phyloP scores from a whole-genome alignment of 1,139 yeast genomes.

The Lodderomyces orthopsilosis region DNA sequence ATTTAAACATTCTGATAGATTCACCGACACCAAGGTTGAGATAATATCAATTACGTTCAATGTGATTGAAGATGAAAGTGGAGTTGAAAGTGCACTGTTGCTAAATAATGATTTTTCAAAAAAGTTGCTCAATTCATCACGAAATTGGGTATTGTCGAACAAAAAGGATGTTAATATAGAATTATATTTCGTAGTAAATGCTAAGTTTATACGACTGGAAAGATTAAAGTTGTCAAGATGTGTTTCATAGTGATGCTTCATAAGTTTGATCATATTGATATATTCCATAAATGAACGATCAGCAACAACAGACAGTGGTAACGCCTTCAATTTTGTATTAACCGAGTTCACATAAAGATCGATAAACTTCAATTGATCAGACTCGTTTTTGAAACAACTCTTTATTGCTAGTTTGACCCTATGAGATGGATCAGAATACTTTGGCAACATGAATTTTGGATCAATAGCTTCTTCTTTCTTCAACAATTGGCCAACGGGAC shows the following conservation, averaged over 20 bases:
- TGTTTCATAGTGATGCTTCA: slow-evolving; percentile 18
- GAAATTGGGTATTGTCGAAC: slow-evolving; percentile 8
- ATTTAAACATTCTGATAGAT: slow-evolving; percentile 33
- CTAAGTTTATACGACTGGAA: slow-evolving; percentile 16
- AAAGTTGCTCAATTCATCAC: slow-evolving; percentile 7
- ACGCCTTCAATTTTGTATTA: slow-evolving; percentile 13
- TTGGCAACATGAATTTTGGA: slow-evolving; percentile 3
- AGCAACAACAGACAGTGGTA: neutral
- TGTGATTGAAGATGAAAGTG: slow-evolving; percentile 6
- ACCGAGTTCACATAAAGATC: slow-evolving; percentile 36
- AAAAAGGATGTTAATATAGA: slow-evolving; percentile 23
- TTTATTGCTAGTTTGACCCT: slow-evolving; percentile 39
- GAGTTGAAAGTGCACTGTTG: slow-evolving; percentile 6
- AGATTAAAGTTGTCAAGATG: slow-evolving; percentile 21
- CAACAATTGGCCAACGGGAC: slow-evolving; percentile 23
- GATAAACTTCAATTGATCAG: slow-evolving; percentile 34
- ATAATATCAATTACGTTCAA: slow-evolving; percentile 15
- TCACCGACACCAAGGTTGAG: slow-evolving; percentile 22
- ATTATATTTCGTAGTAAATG: slow-evolving; percentile 27
- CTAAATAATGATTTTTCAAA: slow-evolving; percentile 11
- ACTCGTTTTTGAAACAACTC: slow-evolving; percentile 36
- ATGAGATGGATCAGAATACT: slow-evolving; percentile 29
- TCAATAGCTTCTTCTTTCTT: slow-evolving; percentile 2
- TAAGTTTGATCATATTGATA: slow-evolving; percentile 17
- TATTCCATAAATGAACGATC: slow-evolving; percentile 15